These are phyloP conservation scores for Collybiopsis luxurians DNA, from an alignment of 768 basidiomycete species.

Conservation along the genomic window DNA sequence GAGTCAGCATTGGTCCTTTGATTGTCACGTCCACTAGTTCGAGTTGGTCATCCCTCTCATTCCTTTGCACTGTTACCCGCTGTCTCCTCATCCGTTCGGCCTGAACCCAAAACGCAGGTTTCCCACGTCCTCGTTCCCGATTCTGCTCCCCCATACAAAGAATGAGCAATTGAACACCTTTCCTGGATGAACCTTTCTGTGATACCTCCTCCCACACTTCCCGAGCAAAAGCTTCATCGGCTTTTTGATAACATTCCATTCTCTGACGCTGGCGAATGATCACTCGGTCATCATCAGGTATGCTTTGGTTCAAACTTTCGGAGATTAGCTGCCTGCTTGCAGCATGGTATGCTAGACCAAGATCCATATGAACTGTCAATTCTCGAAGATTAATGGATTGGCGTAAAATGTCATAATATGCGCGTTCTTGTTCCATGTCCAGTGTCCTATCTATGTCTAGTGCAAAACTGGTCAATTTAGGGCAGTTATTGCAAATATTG, in stretches of 20 bases:
- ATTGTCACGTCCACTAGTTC: neutral
- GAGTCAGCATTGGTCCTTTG: too few relatives aligned
- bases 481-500: neutral
- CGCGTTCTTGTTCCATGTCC: neutral
- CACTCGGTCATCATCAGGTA: too few relatives aligned
- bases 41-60: neutral
- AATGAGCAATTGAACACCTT: neutral
- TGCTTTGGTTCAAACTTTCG: too few relatives aligned
- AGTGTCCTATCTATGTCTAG: neutral
- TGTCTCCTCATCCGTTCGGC: neutral
- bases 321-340: too few relatives aligned
- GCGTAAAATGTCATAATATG: neutral
- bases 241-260: neutral
- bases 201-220: neutral
- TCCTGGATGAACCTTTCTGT: neutral
- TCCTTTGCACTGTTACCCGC: neutral
- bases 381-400: neutral
- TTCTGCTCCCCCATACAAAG: neutral
- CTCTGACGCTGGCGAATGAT: too few relatives aligned
- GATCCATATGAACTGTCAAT: conserved; percentile 1
- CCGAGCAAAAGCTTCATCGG: neutral
- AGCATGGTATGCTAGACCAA: neutral
- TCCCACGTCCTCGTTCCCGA: neutral
- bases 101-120: neutral
- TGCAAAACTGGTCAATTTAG: neutral